Evolutionary conservation across 1,284 basidiomycete species (phyloP).

Genomic region (Testicularia cyperi): DNA sequence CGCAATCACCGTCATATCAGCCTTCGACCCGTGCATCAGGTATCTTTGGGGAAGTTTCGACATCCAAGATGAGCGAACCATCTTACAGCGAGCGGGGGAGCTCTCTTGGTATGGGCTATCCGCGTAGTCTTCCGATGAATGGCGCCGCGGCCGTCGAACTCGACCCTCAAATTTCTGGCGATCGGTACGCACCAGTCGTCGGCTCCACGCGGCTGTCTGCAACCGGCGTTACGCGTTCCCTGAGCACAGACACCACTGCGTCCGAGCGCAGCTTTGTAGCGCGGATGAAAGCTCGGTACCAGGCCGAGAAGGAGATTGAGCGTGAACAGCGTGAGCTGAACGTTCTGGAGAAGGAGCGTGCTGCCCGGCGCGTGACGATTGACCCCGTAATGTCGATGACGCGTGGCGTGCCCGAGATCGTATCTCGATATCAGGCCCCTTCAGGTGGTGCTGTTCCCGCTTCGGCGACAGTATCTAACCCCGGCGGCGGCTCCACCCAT

Average conservation of each 20-base stretch:
- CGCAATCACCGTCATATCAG: no score
- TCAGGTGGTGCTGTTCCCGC: no score
- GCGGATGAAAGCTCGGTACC: slow-evolving; percentile 54
- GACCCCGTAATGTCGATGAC: slow-evolving; percentile 15
- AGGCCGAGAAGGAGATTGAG: slow-evolving; percentile 47
- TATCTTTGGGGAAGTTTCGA: no score
- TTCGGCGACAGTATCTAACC: no score
- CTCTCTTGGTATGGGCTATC: slow-evolving; percentile 18
- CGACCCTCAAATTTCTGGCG: no score
- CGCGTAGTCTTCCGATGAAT: neutral
- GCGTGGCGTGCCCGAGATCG: slow-evolving; percentile 42
- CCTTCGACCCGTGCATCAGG: no score
- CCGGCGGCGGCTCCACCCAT: neutral
- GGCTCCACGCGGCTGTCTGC: slow-evolving; percentile 39
- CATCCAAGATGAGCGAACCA: slow-evolving; percentile 13
- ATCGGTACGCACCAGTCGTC: slow-evolving; percentile 40
- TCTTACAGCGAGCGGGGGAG: slow-evolving; percentile 3
- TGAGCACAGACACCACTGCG: slow-evolving; percentile 49
- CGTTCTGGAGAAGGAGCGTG: slow-evolving; percentile 28
- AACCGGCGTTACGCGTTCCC: slow-evolving; percentile 37
- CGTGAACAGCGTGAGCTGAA: slow-evolving; percentile 31
- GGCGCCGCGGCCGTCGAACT: slow-evolving; percentile 11
- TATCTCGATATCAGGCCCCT: slow-evolving; percentile 22
- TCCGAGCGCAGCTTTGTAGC: slow-evolving; percentile 55
- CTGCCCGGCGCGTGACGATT: slow-evolving; percentile 26